Percentiles rank a stretch among this genome's conserved stretches.
These are phyloP conservation scores for Nepenthes gracilis DNA, from an alignment of 148 eudicot species.

Conservation along the genomic window DNA sequence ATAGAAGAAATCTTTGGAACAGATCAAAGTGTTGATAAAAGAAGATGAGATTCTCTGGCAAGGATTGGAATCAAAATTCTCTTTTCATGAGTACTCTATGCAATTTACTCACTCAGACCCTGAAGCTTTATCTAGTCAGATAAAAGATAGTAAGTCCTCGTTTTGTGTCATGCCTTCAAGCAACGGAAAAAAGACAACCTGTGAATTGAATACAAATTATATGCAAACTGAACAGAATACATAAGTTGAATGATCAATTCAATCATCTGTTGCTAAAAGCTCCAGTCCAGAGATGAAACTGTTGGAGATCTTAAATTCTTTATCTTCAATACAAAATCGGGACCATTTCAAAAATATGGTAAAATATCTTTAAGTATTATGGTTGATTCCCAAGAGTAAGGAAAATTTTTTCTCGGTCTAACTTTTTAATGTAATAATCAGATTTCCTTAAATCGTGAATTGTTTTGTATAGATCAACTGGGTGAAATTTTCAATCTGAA, in stretches of 20 bases:
- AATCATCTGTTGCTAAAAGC: constrained; percentile 44
- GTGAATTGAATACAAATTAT: constrained; percentile 46
- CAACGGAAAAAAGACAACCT: constrained; percentile 82
- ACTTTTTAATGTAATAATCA: too few species aligned
- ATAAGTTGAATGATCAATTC: constrained; percentile 55
- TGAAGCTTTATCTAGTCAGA: constrained; percentile 66
- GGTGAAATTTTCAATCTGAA: constrained; percentile 26
- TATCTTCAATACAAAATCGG: neutral
- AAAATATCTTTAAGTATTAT: neutral
- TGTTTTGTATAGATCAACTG: constrained; percentile 32
- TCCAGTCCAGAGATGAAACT: constrained; percentile 62
- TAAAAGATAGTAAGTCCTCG: constrained; percentile 51
- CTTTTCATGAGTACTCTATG: constrained; percentile 61
- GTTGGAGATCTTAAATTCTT: constrained; percentile 44
- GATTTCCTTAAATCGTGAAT: neutral
- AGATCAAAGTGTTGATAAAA: constrained; percentile 76
- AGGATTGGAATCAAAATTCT: constrained; percentile 87
- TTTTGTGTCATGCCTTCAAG: constrained; percentile 6
- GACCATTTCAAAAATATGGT: neutral
- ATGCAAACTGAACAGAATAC: constrained; percentile 41
- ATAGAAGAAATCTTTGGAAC: constrained; percentile 65
- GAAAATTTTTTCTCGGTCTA: neutral
- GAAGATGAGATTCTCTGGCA: constrained; percentile 86
- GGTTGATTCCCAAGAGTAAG: neutral
- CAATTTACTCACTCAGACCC: constrained; percentile 74